phyloP scores from a whole-genome alignment of 108 stramenopile species.

The Nitzschia putrida region DNA sequence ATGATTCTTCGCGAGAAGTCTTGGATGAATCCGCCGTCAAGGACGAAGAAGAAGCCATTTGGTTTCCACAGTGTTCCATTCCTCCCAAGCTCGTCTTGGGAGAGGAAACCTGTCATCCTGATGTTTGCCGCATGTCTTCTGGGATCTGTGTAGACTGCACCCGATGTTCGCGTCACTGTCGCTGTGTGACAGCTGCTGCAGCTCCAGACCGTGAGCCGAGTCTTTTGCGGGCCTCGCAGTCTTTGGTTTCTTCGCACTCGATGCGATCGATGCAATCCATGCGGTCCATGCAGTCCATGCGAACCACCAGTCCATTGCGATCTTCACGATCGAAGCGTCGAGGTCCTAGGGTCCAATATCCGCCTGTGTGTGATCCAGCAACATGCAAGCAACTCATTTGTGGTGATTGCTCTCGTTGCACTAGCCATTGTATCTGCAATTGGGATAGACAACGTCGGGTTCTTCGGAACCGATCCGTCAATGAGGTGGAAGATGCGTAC shows the following conservation, averaged over 20 bases:
- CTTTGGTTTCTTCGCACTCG: not conserved
- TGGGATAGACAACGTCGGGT: not conserved
- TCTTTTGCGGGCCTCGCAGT: not conserved
- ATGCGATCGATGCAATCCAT: too few relatives aligned
- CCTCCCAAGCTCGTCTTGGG: not conserved
- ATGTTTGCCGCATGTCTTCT: constrained; percentile 1
- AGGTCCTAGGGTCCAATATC: not conserved
- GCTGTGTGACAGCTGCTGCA: not conserved
- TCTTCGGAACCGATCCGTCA: not conserved
- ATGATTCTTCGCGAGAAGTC: not conserved
- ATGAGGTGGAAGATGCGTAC: not conserved
- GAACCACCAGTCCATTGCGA: too few relatives aligned
- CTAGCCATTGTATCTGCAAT: constrained; percentile 7
- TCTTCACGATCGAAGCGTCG: too few relatives aligned
- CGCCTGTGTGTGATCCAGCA: not conserved
- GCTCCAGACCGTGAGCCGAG: not conserved
- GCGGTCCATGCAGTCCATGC: too few relatives aligned
- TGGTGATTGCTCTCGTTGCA: constrained; percentile 14
- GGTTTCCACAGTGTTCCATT: not conserved
- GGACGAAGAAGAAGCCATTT: not conserved
- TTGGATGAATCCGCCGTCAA: not conserved
- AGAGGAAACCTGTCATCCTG: constrained; percentile 11
- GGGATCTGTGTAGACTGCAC: constrained; percentile 14
- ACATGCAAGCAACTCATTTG: constrained; percentile 15
- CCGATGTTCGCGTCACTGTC: constrained; percentile 2